Base-by-base conservation (phyloP, 2,329 filamentous ascomycete genomes). In the Colletotrichum gloeosporioides region DNA sequence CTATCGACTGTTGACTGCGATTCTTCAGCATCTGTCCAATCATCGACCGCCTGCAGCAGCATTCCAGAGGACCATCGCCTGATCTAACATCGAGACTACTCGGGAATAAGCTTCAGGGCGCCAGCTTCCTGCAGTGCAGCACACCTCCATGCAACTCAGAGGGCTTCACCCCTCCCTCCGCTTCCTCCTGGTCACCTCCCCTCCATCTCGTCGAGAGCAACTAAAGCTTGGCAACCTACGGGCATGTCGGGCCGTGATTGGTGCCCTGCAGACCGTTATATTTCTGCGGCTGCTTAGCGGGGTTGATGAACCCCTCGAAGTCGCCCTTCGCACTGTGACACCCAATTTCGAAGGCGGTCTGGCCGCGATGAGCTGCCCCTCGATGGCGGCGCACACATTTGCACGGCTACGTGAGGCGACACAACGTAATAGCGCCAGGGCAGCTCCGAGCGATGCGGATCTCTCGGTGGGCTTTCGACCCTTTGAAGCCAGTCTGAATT, bases 211-310 rank as follows among this genome's bases (percentile, higher is more conserved):
- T 61, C 71, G 36, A 62, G 53, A 49, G 29, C 53, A 36, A 13
- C 22, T 18, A 68, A 68, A 68, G 69, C 73, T 76, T 73, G 69
- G 73, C 69, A 27, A 27, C 18, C 18, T 61, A 68, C 69, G 73
- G 63, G 55, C 25, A 53, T 32, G 62, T 61, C 73, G 70, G n/a
- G 55, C 16, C 59, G 29, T 70, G 71, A 76, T 76, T 75, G 74
- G 71, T 70, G 71, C 65, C 73, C 71, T 76, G 74, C 65, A 66
- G 74, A 62, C 74, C 71, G 74, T 76, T 75, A 53, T 66, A 75
- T 66, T 73, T 65, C 57, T 76, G 65, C 74, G 64, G 71, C 71
- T 74, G 64, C 59, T 69, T 75, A 62, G 74, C 66, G 74, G 74
- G 71, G 65, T 76, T 55, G 57, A 39, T 9, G 18, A 62, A 32